Conservation (phyloP, 2,329 filamentous ascomycete species). For the Paraphoma sp. region DNA sequence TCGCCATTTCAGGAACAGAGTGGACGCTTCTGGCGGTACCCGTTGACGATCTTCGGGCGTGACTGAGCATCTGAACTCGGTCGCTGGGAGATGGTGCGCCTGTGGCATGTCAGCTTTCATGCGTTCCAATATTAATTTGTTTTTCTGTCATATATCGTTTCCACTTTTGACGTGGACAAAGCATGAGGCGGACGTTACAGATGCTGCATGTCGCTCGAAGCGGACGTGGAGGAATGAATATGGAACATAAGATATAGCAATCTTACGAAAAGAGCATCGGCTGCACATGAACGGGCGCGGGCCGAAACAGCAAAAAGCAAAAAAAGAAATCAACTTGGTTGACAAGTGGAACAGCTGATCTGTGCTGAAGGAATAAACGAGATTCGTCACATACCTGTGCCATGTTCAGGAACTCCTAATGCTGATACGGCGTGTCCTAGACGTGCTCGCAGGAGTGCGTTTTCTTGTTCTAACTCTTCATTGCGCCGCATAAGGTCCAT, state of each 20-base stretch:
- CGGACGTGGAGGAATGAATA: conserved; percentile 17
- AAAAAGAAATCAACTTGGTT: conserved; percentile 13
- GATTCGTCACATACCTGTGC: conserved; percentile 43
- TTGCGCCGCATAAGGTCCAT: conserved; percentile 61
- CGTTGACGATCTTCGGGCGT: conserved; percentile 45
- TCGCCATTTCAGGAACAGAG: conserved; percentile 45
- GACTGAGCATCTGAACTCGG: conserved; percentile 48
- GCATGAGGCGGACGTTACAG: conserved; percentile 21
- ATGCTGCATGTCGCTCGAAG: conserved; percentile 35
- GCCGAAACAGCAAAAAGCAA: conserved; percentile 38
- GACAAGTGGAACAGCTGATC: conserved; percentile 29
- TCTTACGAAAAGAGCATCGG: conserved; percentile 26
- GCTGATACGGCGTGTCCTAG: conserved; percentile 54
- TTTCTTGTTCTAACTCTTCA: conserved; percentile 62
- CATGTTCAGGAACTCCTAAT: conserved; percentile 44
- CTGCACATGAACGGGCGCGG: conserved; percentile 33
- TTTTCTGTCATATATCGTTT: conserved; percentile 12
- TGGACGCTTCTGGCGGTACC: conserved; percentile 47
- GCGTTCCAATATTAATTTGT: conserved; percentile 23
- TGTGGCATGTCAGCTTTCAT: conserved; percentile 30
- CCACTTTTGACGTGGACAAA: conserved; percentile 12
- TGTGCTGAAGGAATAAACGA: conserved; percentile 25
- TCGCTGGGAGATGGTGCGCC: conserved; percentile 48
- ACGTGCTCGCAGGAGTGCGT: conserved; percentile 58
- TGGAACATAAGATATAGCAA: conserved; percentile 13